Base-by-base conservation (phyloP, 176 grass and related monocot genomes). In the Alloteropsis semialata region DNA sequence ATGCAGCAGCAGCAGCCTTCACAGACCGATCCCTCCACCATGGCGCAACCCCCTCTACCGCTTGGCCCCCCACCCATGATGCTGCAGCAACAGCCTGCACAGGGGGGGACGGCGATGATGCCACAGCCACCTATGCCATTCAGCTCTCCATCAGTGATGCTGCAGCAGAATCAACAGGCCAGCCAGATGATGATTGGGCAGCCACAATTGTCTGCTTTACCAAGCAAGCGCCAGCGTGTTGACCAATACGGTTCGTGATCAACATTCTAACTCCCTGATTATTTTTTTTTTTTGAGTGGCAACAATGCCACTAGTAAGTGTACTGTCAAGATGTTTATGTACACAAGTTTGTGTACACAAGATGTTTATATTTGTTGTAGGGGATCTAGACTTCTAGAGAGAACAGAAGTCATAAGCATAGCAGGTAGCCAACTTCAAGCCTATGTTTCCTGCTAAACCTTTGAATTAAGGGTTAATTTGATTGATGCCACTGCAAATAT, bases 211-310 rank as follows among this genome's bases (percentile, higher is more conserved):
- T 59, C 88, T 41, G 28, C 82, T 51, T 82, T 54, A 25, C 50
- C 94, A 34, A 74, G 76, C 77, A 91, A 96, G 58, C 90, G 77
- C 21, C 80, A 74, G 15, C 81, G 81, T 51, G 38, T 80, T 4
- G 78, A 91, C 56, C 88, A 89, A 81, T 66, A 65, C 19, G 90
- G 92, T 97, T 81, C 25, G 85, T 85, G 34, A 11, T 16, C 82
- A 53, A 76, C 65, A 37, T n/a, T 22, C 33, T 3, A 27, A 4
- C 41, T 60, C 49, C 63, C 14, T 80, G 63, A 49, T 51, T 84
- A 74, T 21, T 53, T 13, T 80, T 50, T 67, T 67, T 80, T 12
- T 67, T 67, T 67, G 43, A 45, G 3, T 44, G 4, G n/a, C 21
- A 45, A 77, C n/a, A 28, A 27, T 43, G 41, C 5, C 38, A 27